Base-by-base conservation (phyloP, 345 rosid genomes). In the Trapa bicornis region DNA sequence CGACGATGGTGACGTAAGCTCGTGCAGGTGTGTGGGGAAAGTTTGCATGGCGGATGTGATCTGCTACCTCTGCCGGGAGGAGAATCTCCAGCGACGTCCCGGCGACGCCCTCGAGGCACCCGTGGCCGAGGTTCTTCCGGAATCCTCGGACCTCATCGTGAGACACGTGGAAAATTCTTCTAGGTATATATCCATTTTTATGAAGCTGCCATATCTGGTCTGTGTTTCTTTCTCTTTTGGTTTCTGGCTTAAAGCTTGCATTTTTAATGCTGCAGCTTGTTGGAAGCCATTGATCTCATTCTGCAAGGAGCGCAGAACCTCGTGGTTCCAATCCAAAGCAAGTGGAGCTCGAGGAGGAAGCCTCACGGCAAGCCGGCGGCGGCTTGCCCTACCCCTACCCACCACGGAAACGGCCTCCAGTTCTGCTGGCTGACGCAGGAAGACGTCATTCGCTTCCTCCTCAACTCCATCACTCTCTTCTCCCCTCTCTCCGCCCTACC, bases 341-440 rank as follows among this genome's bases (percentile, higher is more conserved):
- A 22, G 43, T 80, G 77, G 22, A 48, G 65, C 43, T 65, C 78
- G 53, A 84, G 83, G 74, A 88, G 79, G 65, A 85, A 77, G 50
- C 89, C 9, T 14, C 54, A 48, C 4, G 15, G 54, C 54, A 48
- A 45, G 47, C 47, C 47, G 1, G 11, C 12, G 47, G 8, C 47
- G 17, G 41, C 83, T 48, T 22, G 29, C 45, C 1, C 47, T 9
- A 45, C 11, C 47, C 47, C 47, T 1, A 64, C 66, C 33, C 68
- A 68, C 58, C 92, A 86, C 75, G 10, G 62, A 37, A 64, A 80
- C 60, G 95, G 92, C 71, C 77, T 67, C 1, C 84, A 89, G 61
- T 92, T 85, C 81, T 89, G 98, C 79, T 92, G 98, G 98, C 57
- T 92, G 33, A 84, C 96, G 6, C 93, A 88, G 67, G 98, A 92